Evolutionary conservation across 2,329 filamentous ascomycete species (phyloP).

Genomic region (Verticillium longisporum): DNA sequence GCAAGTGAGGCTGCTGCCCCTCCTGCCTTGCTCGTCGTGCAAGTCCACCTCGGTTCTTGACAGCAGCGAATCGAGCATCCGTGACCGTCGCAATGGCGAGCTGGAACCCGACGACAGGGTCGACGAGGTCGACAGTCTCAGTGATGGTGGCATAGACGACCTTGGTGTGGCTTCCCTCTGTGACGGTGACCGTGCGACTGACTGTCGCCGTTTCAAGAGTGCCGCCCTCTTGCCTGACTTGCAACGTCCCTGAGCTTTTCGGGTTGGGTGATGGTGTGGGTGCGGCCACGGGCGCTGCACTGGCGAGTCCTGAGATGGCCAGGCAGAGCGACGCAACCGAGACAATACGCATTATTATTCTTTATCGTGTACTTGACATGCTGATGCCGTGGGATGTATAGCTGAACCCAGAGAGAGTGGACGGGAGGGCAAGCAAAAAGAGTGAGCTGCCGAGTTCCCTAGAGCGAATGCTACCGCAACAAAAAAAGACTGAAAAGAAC

Average conservation of each 20-base stretch:
- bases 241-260: neutral
- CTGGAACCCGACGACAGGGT: constrained; percentile 15
- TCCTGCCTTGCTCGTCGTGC: neutral
- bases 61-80: constrained; percentile 8
- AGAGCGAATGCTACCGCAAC: neutral
- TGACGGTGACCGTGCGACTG: constrained; percentile 12
- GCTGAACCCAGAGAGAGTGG: neutral
- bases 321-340: neutral
- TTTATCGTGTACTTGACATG: neutral
- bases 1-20: neutral
- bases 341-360: neutral
- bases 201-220: constrained; percentile 5
- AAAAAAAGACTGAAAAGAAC: neutral
- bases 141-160: constrained; percentile 12
- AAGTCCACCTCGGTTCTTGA: neutral
- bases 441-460: neutral
- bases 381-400: neutral
- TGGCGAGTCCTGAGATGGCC: neutral
- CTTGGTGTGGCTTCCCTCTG: constrained; percentile 9
- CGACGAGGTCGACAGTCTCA: constrained; percentile 17
- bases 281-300: neutral
- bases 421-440: neutral
- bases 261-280: neutral
- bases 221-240: neutral
- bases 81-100: constrained; percentile 16